Evolutionary conservation across 2,329 filamentous ascomycete genomes (phyloP).

Genomic region (Scolecobasidium constrictum): DNA sequence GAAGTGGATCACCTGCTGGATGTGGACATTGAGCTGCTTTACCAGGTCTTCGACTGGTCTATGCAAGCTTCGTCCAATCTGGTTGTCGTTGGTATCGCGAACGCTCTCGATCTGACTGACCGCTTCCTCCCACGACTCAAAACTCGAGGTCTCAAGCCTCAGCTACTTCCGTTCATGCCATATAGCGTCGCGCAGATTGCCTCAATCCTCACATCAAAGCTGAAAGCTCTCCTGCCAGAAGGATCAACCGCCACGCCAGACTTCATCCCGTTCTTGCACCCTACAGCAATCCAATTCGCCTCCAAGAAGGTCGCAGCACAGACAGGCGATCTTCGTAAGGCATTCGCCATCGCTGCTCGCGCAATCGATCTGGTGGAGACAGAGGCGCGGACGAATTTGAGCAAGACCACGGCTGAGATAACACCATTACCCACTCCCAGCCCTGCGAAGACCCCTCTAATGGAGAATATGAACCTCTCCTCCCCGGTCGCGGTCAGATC

Average conservation of each 20-base stretch:
- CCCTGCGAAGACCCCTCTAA: constrained; percentile 65
- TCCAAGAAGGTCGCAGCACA: constrained; percentile 91
- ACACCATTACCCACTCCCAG: constrained; percentile 38
- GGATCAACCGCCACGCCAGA: constrained; percentile 37
- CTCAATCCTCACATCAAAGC: constrained; percentile 71
- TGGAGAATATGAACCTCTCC: constrained; percentile 70
- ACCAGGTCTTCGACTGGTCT: constrained; percentile 95
- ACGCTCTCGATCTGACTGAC: constrained; percentile 90
- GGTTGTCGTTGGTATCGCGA: constrained; percentile 84
- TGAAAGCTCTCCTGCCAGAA: constrained; percentile 59
- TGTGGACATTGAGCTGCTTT: constrained; percentile 77
- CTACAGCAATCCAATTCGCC: constrained; percentile 85
- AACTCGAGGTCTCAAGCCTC: constrained; percentile 80
- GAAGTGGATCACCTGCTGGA: constrained; percentile 93
- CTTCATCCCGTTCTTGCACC: constrained; percentile 81
- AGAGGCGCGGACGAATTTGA: constrained; percentile 67
- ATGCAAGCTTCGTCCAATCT: constrained; percentile 70
- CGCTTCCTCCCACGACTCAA: constrained; percentile 90
- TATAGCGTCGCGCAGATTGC: constrained; percentile 85
- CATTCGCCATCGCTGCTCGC: constrained; percentile 85
- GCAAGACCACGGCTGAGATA: constrained; percentile 43
- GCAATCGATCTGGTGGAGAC: constrained; percentile 82
- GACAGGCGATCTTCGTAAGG: constrained; percentile 87
- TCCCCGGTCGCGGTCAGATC: constrained; percentile 36
- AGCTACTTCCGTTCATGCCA: constrained; percentile 81